Conservation (phyloP, 805 yeast species). For the Metschnikowia noctiluminum region DNA sequence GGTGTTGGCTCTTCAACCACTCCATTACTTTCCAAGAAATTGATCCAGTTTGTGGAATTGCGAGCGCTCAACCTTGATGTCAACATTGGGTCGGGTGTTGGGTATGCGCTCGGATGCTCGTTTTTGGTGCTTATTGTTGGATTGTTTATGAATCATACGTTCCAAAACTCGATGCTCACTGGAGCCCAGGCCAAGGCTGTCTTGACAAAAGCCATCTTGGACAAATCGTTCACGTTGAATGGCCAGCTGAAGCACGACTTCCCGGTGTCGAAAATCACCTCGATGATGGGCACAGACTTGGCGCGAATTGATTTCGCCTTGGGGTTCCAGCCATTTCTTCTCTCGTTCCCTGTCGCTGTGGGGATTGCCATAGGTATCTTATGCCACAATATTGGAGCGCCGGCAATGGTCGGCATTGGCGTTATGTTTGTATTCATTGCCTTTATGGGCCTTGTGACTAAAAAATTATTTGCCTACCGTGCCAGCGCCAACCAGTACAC, state of each 20-base stretch:
- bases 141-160: conserved; percentile 54
- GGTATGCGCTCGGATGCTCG: conserved; percentile 39
- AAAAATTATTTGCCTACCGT: conserved; percentile 53
- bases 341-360: conserved; percentile 63
- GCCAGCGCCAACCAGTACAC: conserved; percentile 58
- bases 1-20: conserved; percentile 24
- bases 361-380: conserved; percentile 62
- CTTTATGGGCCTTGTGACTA: conserved; percentile 44
- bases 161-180: conserved; percentile 54
- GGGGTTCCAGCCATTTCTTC: conserved; percentile 62
- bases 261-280: conserved; percentile 70
- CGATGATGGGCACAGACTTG: conserved; percentile 77
- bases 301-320: conserved; percentile 76
- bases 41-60: conserved; percentile 34
- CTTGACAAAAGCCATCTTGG: conserved; percentile 64
- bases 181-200: conserved; percentile 74
- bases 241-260: conserved; percentile 54
- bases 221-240: conserved; percentile 63
- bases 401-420: conserved; percentile 69
- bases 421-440: conserved; percentile 50
- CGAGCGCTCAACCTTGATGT: conserved; percentile 24
- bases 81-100: conserved; percentile 35
- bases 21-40: conserved; percentile 37
- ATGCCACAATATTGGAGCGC: conserved; percentile 64
- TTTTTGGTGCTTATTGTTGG: conserved; percentile 29